Evolutionary conservation across 805 yeast genomes (phyloP).

Genomic region (Yarrowia hollandica): DNA sequence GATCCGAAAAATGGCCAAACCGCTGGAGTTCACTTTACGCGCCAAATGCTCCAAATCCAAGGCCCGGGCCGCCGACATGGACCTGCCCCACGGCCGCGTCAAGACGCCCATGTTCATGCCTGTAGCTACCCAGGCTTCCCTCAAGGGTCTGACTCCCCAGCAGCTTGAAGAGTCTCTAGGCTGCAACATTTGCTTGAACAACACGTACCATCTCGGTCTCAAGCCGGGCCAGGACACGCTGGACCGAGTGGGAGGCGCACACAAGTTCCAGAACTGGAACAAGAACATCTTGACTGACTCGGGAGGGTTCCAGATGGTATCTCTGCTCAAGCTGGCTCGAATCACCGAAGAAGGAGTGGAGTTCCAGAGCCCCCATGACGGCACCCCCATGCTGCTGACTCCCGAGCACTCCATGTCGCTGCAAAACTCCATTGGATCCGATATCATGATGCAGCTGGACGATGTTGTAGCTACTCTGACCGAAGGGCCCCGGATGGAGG

Average conservation of each 20-base stretch:
- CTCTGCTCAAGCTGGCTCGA: constrained; percentile 47
- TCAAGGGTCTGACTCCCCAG: constrained; percentile 48
- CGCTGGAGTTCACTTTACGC: constrained; percentile 44
- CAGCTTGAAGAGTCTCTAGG: constrained; percentile 44
- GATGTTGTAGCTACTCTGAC: constrained; percentile 49
- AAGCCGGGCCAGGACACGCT: constrained; percentile 47
- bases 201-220: constrained; percentile 49
- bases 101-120: constrained; percentile 52
- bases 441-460: constrained; percentile 51
- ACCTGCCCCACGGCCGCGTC: constrained; percentile 47
- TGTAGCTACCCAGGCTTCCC: constrained; percentile 50
- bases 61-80: constrained; percentile 48
- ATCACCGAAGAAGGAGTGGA: constrained; percentile 51
- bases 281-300: constrained; percentile 48
- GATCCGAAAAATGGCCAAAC: constrained; percentile 32
- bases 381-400: constrained; percentile 48
- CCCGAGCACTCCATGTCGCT: constrained; percentile 51
- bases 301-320: constrained; percentile 52
- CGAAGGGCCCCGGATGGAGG: constrained; percentile 48
- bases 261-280: constrained; percentile 46
- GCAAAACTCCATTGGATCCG: constrained; percentile 49
- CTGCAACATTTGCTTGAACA: constrained; percentile 48
- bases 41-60: constrained; percentile 48
- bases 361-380: constrained; percentile 49
- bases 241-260: constrained; percentile 49